A percentile compares a stretch with the other conserved stretches of the same genome.
These are phyloP conservation scores for Fusarium clavum DNA, from an alignment of 2,329 filamentous ascomycete species.

Conservation along the genomic window DNA sequence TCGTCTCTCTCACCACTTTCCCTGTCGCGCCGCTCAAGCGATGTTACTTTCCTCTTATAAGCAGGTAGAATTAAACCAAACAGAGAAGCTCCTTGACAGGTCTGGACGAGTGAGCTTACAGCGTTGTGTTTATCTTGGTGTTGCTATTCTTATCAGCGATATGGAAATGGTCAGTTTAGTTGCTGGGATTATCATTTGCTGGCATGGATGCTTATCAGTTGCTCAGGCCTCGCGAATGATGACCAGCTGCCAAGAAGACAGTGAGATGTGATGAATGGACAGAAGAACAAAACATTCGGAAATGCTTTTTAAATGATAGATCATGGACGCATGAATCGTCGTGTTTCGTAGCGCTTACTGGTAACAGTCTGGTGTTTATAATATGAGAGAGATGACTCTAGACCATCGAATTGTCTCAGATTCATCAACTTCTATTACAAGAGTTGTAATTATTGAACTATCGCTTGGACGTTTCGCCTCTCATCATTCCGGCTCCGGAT, in stretches of 20 bases:
- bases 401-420: not conserved
- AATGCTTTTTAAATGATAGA: constrained; percentile 17
- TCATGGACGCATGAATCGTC: not conserved
- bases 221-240: constrained; percentile 16
- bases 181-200: constrained; percentile 30
- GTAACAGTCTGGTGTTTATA: not conserved
- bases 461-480: not conserved
- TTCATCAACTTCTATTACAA: not conserved
- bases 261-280: constrained; percentile 12
- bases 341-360: constrained; percentile 3
- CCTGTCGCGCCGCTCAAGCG: constrained; percentile 3
- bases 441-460: not conserved
- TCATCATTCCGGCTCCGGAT: constrained; percentile 9
- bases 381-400: not conserved
- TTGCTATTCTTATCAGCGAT: constrained; percentile 35
- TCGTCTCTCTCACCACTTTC: constrained; percentile 1
- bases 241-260: constrained; percentile 1
- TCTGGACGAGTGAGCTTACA: constrained; percentile 9
- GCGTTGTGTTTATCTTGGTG: constrained; percentile 11
- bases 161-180: constrained; percentile 15
- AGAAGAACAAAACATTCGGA: not conserved
- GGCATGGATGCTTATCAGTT: constrained; percentile 45
- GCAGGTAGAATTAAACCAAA: constrained; percentile 13
- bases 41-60: constrained; percentile 27
- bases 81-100: constrained; percentile 2